These are phyloP conservation scores for Maudiozyma barnettii DNA, from an alignment of 805 yeast genomes.

Conservation along the genomic window DNA sequence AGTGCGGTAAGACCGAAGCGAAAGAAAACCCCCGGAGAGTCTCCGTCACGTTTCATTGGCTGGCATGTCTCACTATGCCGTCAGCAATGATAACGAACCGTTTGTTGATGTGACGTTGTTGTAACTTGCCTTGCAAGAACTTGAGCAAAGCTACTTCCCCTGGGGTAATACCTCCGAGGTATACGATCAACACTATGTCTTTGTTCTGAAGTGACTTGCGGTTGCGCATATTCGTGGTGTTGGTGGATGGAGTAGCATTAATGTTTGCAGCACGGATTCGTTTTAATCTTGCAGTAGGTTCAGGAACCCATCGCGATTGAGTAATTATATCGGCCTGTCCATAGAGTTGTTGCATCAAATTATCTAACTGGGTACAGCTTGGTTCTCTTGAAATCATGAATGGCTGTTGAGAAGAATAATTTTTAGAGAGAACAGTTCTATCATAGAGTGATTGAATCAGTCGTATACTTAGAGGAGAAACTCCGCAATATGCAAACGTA, in stretches of 20 bases:
- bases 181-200: slow-evolving; percentile 37
- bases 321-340: slow-evolving; percentile 12
- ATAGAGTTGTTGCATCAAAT: slow-evolving; percentile 19
- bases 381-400: slow-evolving; percentile 25
- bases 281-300: slow-evolving; percentile 5
- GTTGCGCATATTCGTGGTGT: not conserved
- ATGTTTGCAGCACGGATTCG: not conserved
- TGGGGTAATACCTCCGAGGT: slow-evolving; percentile 80
- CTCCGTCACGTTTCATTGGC: slow-evolving; percentile 1
- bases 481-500: slow-evolving; percentile 68
- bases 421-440: slow-evolving; percentile 40
- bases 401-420: slow-evolving; percentile 26
- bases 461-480: slow-evolving; percentile 65
- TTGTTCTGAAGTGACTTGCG: not conserved
- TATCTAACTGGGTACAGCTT: slow-evolving; percentile 13
- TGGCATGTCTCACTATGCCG: slow-evolving; percentile 35
- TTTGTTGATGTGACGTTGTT: slow-evolving; percentile 29
- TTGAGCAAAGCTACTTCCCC: slow-evolving; percentile 72
- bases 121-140: slow-evolving; percentile 41
- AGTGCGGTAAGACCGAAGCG: not conserved
- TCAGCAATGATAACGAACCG: slow-evolving; percentile 40
- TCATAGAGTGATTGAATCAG: slow-evolving; percentile 59
- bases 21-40: not conserved
- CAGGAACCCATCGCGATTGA: slow-evolving; percentile 19
- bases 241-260: not conserved